phyloP scores from a whole-genome alignment of 2,329 filamentous ascomycete genomes.

The Cercospora sesami region DNA sequence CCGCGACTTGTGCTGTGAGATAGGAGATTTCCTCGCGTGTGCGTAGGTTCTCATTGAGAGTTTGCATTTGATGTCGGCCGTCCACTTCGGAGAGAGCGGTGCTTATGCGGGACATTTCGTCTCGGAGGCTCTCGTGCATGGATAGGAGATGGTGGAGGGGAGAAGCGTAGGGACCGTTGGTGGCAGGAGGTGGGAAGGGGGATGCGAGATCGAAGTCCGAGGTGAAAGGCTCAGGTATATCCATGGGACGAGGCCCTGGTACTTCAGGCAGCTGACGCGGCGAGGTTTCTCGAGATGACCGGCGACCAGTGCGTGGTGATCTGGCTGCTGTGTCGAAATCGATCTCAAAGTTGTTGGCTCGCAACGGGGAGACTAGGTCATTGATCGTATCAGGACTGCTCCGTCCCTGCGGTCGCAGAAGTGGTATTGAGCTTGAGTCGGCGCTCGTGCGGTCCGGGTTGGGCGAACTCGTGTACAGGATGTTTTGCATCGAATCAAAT shows the following conservation, averaged over 20 bases:
- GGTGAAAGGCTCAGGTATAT: constrained; percentile 30
- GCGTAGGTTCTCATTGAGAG: constrained; percentile 63
- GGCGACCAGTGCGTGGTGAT: not conserved
- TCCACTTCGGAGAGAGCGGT: constrained; percentile 60
- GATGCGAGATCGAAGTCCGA: constrained; percentile 34
- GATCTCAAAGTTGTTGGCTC: constrained; percentile 1
- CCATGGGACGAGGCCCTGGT: constrained; percentile 26
- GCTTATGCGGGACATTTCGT: constrained; percentile 58
- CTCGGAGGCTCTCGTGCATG: constrained; percentile 61
- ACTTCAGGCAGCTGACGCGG: constrained; percentile 20
- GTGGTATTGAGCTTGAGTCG: constrained; percentile 29
- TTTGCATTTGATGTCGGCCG: constrained; percentile 61
- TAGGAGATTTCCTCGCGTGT: constrained; percentile 64
- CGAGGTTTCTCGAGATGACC: constrained; percentile 3
- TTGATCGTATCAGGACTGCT: constrained; percentile 1
- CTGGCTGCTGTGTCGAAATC: not conserved
- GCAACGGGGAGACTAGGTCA: constrained; percentile 1
- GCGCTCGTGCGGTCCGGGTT: constrained; percentile 27
- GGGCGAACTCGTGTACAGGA: constrained; percentile 36
- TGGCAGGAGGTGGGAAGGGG: constrained; percentile 31
- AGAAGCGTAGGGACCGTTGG: constrained; percentile 45
- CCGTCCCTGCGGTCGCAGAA: constrained; percentile 18
- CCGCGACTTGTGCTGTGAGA: constrained; percentile 60
- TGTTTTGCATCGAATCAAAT: constrained; percentile 45
- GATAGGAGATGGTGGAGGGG: constrained; percentile 60